Evolutionary conservation across 257 asterid genomes (phyloP).

Genomic region (Verbena officinalis): DNA sequence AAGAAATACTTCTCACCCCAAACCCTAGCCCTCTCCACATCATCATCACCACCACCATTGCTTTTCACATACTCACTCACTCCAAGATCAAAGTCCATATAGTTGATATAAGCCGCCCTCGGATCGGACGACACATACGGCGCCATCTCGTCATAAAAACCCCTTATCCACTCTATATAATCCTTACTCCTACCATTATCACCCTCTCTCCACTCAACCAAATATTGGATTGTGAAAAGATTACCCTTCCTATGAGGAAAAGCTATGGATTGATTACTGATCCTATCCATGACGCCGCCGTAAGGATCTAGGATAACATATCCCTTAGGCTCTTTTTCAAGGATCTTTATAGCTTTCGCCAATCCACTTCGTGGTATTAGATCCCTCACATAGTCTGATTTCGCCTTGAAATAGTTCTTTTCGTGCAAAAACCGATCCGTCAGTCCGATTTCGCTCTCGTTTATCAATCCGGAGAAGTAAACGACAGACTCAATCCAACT

Average conservation of each 20-base stretch:
- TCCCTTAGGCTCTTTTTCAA: conserved; percentile 64
- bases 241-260: conserved; percentile 81
- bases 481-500: conserved; percentile 68
- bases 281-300: conserved; percentile 66
- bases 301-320: conserved; percentile 70
- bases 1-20: conserved; percentile 82
- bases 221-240: conserved; percentile 60
- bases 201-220: conserved; percentile 56
- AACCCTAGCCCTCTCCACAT: conserved; percentile 56
- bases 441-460: conserved; percentile 34
- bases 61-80: conserved; percentile 30
- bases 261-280: conserved; percentile 54
- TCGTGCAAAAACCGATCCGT: conserved; percentile 44
- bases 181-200: conserved; percentile 30
- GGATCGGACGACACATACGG: conserved; percentile 58
- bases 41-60: conserved; percentile 21
- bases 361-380: conserved; percentile 45
- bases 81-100: conserved; percentile 78
- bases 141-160: conserved; percentile 52
- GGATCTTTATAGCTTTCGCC: conserved; percentile 27
- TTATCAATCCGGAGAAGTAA: conserved; percentile 54
- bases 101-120: conserved; percentile 75
- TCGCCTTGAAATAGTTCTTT: conserved; percentile 67
- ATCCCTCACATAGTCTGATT: conserved; percentile 62
- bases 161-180: conserved; percentile 62